Evolutionary conservation across 805 yeast genomes (phyloP).

Genomic region (Dipodascopsis tothii): DNA sequence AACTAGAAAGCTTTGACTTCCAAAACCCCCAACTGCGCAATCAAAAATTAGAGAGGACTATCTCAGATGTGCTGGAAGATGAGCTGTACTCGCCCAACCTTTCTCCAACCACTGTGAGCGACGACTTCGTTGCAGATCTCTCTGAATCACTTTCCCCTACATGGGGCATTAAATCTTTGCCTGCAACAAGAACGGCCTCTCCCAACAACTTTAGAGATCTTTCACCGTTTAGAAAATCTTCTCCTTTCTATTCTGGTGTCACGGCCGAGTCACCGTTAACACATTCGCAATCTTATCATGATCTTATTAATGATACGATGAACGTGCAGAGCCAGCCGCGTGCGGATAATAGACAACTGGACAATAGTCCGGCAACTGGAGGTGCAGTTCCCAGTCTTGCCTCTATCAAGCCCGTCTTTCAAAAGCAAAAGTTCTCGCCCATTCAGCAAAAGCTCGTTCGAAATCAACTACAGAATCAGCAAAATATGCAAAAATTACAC

Average conservation of each 20-base stretch:
- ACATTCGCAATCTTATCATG: constrained; percentile 2
- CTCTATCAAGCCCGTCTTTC: no score
- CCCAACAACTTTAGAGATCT: constrained; percentile 11
- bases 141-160: constrained; percentile 6
- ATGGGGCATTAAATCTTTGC: constrained; percentile 14
- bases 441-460: neutral
- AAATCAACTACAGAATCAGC: no score
- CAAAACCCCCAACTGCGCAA: constrained; percentile 4
- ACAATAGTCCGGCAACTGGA: no score
- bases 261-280: neutral
- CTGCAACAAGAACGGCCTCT: constrained; percentile 18
- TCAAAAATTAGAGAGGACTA: constrained; percentile 45
- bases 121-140: constrained; percentile 16
- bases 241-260: constrained; percentile 21
- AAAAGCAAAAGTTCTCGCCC: no score
- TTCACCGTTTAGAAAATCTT: constrained; percentile 25
- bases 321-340: no score
- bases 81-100: constrained; percentile 38
- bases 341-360: no score
- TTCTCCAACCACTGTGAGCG: constrained; percentile 20
- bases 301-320: neutral
- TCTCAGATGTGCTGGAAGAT: constrained; percentile 55
- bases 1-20: neutral
- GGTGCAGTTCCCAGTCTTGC: no score
- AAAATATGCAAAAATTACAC: no score